Percentiles rank a stretch among this genome's conserved stretches.
phyloP scores from a whole-genome alignment of 495 filamentous ascomycete genomes.

The Annulohypoxylon moriforme region DNA sequence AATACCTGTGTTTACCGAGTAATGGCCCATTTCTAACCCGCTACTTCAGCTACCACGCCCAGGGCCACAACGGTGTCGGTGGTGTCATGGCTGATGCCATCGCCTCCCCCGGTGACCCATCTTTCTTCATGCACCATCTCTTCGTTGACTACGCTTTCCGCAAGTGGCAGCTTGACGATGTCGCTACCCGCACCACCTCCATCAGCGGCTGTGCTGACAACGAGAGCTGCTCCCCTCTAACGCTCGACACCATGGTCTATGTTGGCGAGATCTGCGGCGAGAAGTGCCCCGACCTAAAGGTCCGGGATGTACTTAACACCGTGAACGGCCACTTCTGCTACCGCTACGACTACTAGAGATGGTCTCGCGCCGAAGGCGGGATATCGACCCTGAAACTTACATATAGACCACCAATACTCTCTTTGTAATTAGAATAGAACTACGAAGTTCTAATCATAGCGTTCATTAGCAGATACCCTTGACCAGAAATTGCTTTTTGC shows the following conservation, averaged over 20 bases:
- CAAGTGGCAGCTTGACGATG: conserved; percentile 67
- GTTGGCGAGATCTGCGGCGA: conserved; percentile 51
- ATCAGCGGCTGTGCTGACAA: conserved; percentile 50
- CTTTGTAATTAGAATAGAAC: conserved; percentile 9
- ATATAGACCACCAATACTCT: conserved; percentile 11
- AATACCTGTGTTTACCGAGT: not conserved
- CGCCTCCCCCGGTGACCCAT: conserved; percentile 68
- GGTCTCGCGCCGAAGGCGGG: not conserved
- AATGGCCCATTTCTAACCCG: not conserved
- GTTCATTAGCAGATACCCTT: conserved; percentile 2
- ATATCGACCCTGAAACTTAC: not conserved
- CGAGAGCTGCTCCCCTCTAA: conserved; percentile 44
- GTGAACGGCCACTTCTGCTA: conserved; percentile 48
- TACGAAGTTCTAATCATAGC: conserved; percentile 4
- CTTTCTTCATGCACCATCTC: conserved; percentile 73
- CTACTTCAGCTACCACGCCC: conserved; percentile 40
- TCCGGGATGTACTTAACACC: conserved; percentile 50
- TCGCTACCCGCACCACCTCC: conserved; percentile 31
- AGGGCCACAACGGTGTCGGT: conserved; percentile 50
- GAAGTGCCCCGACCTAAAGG: conserved; percentile 52
- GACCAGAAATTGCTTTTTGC: not conserved
- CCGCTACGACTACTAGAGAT: conserved; percentile 47
- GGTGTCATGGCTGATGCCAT: conserved; percentile 67
- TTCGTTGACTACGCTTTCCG: conserved; percentile 73
- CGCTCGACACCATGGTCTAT: conserved; percentile 53